Percentiles rank a stretch among this genome's conserved stretches.
phyloP scores from a whole-genome alignment of 2,329 filamentous ascomycete genomes.

The Neodidymelliopsis sp. region DNA sequence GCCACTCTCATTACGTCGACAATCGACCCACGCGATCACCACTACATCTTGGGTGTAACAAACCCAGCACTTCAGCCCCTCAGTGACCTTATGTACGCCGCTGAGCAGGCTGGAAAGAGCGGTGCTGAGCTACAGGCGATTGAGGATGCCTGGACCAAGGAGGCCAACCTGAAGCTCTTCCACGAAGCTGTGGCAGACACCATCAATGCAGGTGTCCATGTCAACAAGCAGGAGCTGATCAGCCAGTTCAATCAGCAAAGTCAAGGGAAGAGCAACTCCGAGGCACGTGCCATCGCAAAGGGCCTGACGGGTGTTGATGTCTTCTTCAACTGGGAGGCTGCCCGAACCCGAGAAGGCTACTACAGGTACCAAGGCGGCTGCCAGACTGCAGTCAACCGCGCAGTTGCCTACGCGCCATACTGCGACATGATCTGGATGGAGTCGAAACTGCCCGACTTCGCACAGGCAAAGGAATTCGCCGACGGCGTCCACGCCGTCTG shows the following conservation, averaged over 20 bases:
- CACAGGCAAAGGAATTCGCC: slow-evolving; percentile 91
- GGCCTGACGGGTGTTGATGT: slow-evolving; percentile 79
- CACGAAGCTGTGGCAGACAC: slow-evolving; percentile 85
- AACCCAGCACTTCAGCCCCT: slow-evolving; percentile 85
- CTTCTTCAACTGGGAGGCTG: slow-evolving; percentile 94
- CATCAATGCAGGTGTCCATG: slow-evolving; percentile 72
- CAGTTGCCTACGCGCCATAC: slow-evolving; percentile 90
- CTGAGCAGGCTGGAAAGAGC: slow-evolving; percentile 80
- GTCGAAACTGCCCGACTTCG: slow-evolving; percentile 91
- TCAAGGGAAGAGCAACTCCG: slow-evolving; percentile 85
- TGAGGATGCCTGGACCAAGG: slow-evolving; percentile 84
- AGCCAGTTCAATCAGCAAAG: slow-evolving; percentile 70
- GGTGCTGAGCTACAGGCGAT: slow-evolving; percentile 86
- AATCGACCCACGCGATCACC: slow-evolving; percentile 94
- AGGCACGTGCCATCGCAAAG: slow-evolving; percentile 81
- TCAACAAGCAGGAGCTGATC: slow-evolving; percentile 74
- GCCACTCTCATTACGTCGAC: slow-evolving; percentile 96
- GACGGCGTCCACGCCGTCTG: slow-evolving; percentile 91
- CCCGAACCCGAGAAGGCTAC: slow-evolving; percentile 92
- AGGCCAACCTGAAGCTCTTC: slow-evolving; percentile 86
- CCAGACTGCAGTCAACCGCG: slow-evolving; percentile 88
- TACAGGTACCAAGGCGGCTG: slow-evolving; percentile 93
- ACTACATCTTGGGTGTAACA: slow-evolving; percentile 89
- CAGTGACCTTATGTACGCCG: slow-evolving; percentile 88
- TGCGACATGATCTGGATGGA: slow-evolving; percentile 99